Percentiles rank a stretch among this genome's conserved stretches.
These are phyloP conservation scores for Astraeus odoratus DNA, from an alignment of 768 basidiomycete species.

Conservation along the genomic window DNA sequence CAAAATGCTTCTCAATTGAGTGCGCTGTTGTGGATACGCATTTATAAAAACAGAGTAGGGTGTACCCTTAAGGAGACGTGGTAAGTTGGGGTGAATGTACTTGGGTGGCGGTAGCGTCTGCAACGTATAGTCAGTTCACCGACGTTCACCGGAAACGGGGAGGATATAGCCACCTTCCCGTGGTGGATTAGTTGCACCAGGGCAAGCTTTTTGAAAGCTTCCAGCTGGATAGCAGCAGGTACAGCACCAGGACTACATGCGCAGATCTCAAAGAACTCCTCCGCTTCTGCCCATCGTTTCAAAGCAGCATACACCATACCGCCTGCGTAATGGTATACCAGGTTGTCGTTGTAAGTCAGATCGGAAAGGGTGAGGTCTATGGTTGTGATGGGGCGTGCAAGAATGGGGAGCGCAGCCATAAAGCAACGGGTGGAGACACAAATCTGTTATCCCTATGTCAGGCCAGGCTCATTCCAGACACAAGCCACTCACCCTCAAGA, in stretches of 20 bases:
- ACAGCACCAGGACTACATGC: constrained; percentile 52
- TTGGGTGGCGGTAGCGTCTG: constrained; percentile 51
- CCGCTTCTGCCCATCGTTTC: constrained; percentile 61
- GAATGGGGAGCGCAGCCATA: constrained; percentile 51
- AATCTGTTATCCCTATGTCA: too few species aligned
- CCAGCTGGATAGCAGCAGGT: constrained; percentile 69
- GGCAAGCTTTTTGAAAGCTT: constrained; percentile 78
- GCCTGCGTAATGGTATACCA: constrained; percentile 80
- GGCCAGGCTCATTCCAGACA: too few species aligned
- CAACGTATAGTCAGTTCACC: not conserved
- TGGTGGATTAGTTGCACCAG: constrained; percentile 72
- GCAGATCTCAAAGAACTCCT: constrained; percentile 76
- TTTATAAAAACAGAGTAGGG: constrained; percentile 59
- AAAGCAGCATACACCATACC: constrained; percentile 61
- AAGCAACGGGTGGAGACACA: constrained; percentile 53
- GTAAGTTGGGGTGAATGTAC: constrained; percentile 57
- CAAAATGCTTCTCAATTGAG: constrained; percentile 37
- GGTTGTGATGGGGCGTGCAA: constrained; percentile 55
- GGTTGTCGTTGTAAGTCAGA: constrained; percentile 69
- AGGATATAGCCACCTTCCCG: constrained; percentile 49
- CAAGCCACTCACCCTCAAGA: too few species aligned
- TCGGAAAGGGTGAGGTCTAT: constrained; percentile 58
- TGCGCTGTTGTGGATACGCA: constrained; percentile 54
- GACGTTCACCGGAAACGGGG: not conserved
- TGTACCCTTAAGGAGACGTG: constrained; percentile 57